Percentiles rank a stretch among this genome's conserved stretches.
Evolutionary conservation across 768 basidiomycete species (phyloP).

Genomic region (Suillus subaureus): DNA sequence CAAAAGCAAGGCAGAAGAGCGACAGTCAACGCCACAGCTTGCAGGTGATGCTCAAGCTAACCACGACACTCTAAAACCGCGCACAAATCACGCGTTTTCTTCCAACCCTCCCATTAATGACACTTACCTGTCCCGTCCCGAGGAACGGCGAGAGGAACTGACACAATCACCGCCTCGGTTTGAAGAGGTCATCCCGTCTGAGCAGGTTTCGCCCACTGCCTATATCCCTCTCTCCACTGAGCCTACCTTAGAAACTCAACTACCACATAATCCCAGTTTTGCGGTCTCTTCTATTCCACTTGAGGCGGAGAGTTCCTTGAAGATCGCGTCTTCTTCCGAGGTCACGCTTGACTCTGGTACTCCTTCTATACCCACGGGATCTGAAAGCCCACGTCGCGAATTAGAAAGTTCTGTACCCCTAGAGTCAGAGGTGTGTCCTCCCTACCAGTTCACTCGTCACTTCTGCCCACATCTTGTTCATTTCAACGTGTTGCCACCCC

Average conservation of each 20-base stretch:
- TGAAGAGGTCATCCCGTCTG: background rate
- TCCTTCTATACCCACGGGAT: background rate
- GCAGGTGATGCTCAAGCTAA: background rate
- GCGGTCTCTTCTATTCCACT: background rate
- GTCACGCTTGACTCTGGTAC: background rate
- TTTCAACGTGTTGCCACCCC: background rate
- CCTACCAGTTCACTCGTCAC: background rate
- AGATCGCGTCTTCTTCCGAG: background rate
- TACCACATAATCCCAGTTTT: background rate
- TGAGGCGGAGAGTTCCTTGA: background rate
- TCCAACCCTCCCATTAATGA: background rate
- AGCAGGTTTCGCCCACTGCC: background rate
- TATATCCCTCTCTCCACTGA: background rate
- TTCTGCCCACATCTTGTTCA: background rate
- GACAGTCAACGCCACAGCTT: background rate
- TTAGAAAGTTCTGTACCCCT: background rate
- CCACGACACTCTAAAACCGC: background rate
- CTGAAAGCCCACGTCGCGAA: background rate
- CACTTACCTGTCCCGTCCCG: background rate
- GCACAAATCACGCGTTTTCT: slow-evolving; percentile 5
- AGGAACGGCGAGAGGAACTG: background rate
- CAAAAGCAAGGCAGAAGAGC: background rate
- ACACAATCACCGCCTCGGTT: background rate
- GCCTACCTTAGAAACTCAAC: background rate
- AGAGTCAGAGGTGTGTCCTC: background rate